These are phyloP conservation scores for Colletotrichum sidae DNA, from an alignment of 2,329 filamentous ascomycete genomes.

Conservation along the genomic window DNA sequence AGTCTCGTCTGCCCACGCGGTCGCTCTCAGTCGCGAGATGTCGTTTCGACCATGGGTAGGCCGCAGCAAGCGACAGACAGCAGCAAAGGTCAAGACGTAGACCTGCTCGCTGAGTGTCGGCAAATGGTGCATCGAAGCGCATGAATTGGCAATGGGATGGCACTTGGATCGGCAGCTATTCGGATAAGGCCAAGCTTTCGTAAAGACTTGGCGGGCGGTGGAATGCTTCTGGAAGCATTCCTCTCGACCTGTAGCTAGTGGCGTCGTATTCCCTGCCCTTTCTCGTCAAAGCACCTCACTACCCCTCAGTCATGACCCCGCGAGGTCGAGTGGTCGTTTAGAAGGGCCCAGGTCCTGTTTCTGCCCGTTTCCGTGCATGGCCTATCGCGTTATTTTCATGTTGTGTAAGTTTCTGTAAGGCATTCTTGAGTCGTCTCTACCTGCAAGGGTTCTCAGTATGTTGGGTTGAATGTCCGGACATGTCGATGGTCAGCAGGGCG, in stretches of 20 bases:
- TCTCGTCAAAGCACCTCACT: constrained; percentile 5
- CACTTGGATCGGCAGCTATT: constrained; percentile 15
- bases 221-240: constrained; percentile 26
- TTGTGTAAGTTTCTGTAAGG: too few species aligned
- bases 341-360: too few species aligned
- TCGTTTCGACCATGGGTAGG: neutral
- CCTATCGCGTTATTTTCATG: too few species aligned
- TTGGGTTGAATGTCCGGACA: too few species aligned
- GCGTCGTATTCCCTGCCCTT: constrained; percentile 14
- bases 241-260: neutral
- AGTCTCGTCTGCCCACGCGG: neutral
- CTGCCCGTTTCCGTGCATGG: too few species aligned
- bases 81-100: constrained; percentile 3
- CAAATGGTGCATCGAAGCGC: constrained; percentile 14
- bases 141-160: constrained; percentile 18
- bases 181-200: constrained; percentile 19
- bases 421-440: too few species aligned
- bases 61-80: neutral
- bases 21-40: neutral
- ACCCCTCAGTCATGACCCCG: neutral
- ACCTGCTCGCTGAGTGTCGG: neutral
- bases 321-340: too few species aligned
- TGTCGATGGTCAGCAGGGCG: too few species aligned
- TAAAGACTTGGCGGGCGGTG: constrained; percentile 16
- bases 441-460: too few species aligned